Conservation (phyloP, 306 rosid species). For the Hippophae tibetana region DNA sequence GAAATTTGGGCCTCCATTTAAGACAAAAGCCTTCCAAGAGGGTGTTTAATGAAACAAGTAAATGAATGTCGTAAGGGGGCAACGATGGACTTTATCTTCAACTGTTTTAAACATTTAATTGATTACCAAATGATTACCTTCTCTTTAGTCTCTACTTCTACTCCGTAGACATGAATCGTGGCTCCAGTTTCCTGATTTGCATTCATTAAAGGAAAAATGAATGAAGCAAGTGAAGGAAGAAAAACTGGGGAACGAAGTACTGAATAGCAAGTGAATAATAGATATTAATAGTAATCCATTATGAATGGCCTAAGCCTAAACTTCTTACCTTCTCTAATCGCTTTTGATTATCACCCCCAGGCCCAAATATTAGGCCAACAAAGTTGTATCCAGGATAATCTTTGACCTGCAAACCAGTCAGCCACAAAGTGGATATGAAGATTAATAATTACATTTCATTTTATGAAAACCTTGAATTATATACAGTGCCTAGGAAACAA, state of each 20-base stretch:
- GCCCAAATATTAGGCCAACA: slow-evolving; percentile 63
- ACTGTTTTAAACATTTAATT: neutral
- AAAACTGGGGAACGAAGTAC: neutral
- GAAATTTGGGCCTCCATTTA: no score
- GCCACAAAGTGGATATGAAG: slow-evolving; percentile 12
- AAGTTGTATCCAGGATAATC: slow-evolving; percentile 71
- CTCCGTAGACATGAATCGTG: slow-evolving; percentile 61
- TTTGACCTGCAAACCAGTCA: slow-evolving; percentile 52
- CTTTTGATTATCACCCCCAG: slow-evolving; percentile 76
- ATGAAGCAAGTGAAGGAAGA: neutral
- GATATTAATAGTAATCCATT: neutral
- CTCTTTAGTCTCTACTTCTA: slow-evolving; percentile 52
- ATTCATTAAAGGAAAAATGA: slow-evolving; percentile 5
- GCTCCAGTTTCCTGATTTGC: slow-evolving; percentile 80
- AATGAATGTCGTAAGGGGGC: neutral
- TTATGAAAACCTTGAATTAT: neutral
- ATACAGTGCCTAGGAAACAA: neutral
- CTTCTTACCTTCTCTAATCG: slow-evolving; percentile 68
- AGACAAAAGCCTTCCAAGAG: neutral
- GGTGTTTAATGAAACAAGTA: neutral
- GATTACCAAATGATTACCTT: slow-evolving; percentile 36
- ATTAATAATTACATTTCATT: slow-evolving; percentile 1
- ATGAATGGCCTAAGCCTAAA: neutral
- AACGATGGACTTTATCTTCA: neutral
- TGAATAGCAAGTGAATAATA: slow-evolving; percentile 8